phyloP scores from a whole-genome alignment of 2,329 filamentous ascomycete species.

The Dactylellina drechsleri region DNA sequence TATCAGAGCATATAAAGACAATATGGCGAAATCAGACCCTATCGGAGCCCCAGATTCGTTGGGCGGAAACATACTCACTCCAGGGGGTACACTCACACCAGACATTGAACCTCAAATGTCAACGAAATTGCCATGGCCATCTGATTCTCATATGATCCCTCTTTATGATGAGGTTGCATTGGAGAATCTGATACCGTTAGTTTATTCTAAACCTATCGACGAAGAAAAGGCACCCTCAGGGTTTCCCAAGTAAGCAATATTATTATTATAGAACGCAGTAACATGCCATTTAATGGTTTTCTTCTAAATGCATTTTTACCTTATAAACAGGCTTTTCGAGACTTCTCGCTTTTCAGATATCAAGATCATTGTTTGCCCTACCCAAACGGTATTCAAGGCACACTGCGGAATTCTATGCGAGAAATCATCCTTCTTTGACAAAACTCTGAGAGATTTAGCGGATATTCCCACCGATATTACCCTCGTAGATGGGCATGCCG shows the following conservation, averaged over 20 bases:
- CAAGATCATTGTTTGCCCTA: conserved; percentile 13
- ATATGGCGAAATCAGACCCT: not conserved
- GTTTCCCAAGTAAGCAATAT: conserved; percentile 7
- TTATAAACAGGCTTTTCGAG: not conserved
- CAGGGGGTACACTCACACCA: not conserved
- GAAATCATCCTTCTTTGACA: conserved; percentile 21
- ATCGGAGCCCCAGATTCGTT: not conserved
- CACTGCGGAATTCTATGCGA: conserved; percentile 23
- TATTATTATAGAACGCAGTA: too few relatives aligned
- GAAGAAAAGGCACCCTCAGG: not conserved
- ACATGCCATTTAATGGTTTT: not conserved
- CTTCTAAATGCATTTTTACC: not conserved
- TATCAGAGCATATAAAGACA: too few relatives aligned
- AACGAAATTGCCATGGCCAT: too few relatives aligned
- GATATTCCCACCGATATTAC: not conserved
- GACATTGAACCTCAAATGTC: not conserved
- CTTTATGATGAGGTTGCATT: not conserved
- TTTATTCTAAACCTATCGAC: not conserved
- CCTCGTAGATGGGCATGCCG: conserved; percentile 3
- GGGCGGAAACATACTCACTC: not conserved
- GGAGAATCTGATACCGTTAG: not conserved
- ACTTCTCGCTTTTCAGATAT: conserved; percentile 29
- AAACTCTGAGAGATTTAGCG: not conserved
- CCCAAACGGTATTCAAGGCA: not conserved
- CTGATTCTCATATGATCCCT: not conserved